Evolutionary conservation across 768 basidiomycete genomes (phyloP).

Genomic region (Phylloporus rhodoxanthus): DNA sequence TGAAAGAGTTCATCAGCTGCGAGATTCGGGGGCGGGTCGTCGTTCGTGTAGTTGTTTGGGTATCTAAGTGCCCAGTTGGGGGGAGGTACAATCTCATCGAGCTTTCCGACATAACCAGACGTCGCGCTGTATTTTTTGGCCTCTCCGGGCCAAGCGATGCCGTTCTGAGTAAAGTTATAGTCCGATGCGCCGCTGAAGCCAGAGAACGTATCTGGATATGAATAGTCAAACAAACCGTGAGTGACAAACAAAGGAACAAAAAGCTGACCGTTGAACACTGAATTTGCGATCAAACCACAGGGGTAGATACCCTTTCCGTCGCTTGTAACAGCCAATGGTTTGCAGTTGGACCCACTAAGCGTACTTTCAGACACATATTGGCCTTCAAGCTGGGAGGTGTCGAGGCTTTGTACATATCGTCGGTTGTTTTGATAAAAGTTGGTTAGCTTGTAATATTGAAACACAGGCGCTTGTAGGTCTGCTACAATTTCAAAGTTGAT

Average conservation of each 20-base stretch:
- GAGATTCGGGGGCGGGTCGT: constrained; percentile 67
- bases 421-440: constrained; percentile 99
- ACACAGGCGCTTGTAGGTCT: constrained; percentile 65
- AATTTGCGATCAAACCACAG: constrained; percentile 96
- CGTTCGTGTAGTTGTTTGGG: constrained; percentile 66
- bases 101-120: constrained; percentile 45
- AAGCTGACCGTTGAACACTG: constrained; percentile 81
- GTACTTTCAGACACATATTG: constrained; percentile 41
- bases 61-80: constrained; percentile 82
- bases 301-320: constrained; percentile 72
- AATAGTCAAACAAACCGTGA: background rate
- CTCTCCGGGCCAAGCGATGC: constrained; percentile 97
- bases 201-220: constrained; percentile 68
- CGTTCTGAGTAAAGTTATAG: constrained; percentile 69
- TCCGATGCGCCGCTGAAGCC: constrained; percentile 44
- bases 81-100: constrained; percentile 77
- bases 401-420: constrained; percentile 89
- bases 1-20: constrained; percentile 86
- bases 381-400: constrained; percentile 82
- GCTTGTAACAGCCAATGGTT: constrained; percentile 61
- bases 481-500: constrained; percentile 81
- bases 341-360: constrained; percentile 76
- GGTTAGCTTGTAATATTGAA: constrained; percentile 94
- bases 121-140: constrained; percentile 76
- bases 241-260: background rate